phyloP scores from a whole-genome alignment of 2,329 filamentous ascomycete species.

The Arthrobotrys sinensis region DNA sequence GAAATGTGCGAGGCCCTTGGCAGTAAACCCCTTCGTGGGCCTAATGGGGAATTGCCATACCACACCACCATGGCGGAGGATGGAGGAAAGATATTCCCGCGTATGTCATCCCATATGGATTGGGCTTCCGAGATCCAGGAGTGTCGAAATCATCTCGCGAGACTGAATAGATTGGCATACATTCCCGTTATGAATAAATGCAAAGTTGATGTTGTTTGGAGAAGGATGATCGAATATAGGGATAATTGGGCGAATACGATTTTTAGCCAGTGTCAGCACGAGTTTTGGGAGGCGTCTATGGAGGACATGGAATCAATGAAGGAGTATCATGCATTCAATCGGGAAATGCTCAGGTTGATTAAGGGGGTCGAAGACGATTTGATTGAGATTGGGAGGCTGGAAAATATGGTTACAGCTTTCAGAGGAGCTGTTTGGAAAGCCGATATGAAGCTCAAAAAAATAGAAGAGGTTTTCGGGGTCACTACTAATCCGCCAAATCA shows the following conservation, averaged over 20 bases:
- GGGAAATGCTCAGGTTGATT: constrained; percentile 36
- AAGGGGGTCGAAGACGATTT: constrained; percentile 42
- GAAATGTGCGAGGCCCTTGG: constrained; percentile 48
- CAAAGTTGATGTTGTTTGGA: constrained; percentile 41
- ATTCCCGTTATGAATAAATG: constrained; percentile 35
- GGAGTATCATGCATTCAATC: constrained; percentile 38
- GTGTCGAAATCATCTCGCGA: constrained; percentile 9
- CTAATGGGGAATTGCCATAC: constrained; percentile 14
- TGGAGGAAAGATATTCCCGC: neutral
- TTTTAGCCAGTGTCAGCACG: constrained; percentile 19
- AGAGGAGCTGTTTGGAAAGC: constrained; percentile 36
- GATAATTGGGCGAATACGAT: constrained; percentile 47
- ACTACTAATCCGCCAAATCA: neutral
- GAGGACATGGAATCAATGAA: constrained; percentile 38
- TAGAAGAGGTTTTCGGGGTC: constrained; percentile 4
- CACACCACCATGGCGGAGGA: neutral
- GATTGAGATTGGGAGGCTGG: constrained; percentile 29
- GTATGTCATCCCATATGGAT: neutral
- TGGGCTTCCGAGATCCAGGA: constrained; percentile 22
- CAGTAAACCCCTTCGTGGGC: constrained; percentile 4
- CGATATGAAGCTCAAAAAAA: constrained; percentile 17
- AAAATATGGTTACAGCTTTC: constrained; percentile 37
- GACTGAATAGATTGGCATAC: constrained; percentile 31
- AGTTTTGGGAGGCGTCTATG: constrained; percentile 33
- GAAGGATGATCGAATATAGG: constrained; percentile 16